Base-by-base conservation (phyloP, 176 grass and related monocot species). In the Aegilops tauschii region DNA sequence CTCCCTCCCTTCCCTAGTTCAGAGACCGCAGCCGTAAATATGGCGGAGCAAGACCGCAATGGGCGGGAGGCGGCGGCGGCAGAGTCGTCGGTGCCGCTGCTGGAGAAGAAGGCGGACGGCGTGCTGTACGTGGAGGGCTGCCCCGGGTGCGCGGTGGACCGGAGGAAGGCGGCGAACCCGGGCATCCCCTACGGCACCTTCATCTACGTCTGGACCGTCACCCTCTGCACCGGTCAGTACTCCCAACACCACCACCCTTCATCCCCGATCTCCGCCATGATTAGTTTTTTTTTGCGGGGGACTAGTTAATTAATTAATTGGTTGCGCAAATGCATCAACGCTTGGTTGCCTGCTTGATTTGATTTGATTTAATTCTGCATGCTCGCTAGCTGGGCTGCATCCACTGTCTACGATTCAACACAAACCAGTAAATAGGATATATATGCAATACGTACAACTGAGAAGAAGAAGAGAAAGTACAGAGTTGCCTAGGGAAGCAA, bases 151-250 rank as follows among this genome's bases (percentile, higher is more conserved):
- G 78, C 78, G 65, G 44, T 87, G n/a, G 88, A 87, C 1, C 70
- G 56, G 65, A 62, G 35, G 85, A 93, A 93, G 88, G 88, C 62
- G 78, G 14, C 17, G 13, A 64, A 72, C 54, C 54, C 63, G 2
- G 82, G 91, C n/a, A 39, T 90, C 81, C 91, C 88, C 30, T 93
- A 87, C 81, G 27, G 9, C 47, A 64, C 40, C 37, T 87, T 93
- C 88, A 50, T 93, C 40, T 85, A 92, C 37, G 42, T 90, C 30
- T 91, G 89, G 91, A 34, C 90, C 34, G 31, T 93, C 87, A 91
- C 61, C 27, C 86, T 95, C 74, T 77, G 74, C 74, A 77, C 74
- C 74, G 74, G 74, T 77, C 44, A 76, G 73, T 30, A 30, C 42
- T 10, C 72, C 71, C 35, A 20, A 17, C 66, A 37, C 7, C 34